phyloP scores from a whole-genome alignment of 2,329 filamentous ascomycete species.

The Lachnellula willkommii region DNA sequence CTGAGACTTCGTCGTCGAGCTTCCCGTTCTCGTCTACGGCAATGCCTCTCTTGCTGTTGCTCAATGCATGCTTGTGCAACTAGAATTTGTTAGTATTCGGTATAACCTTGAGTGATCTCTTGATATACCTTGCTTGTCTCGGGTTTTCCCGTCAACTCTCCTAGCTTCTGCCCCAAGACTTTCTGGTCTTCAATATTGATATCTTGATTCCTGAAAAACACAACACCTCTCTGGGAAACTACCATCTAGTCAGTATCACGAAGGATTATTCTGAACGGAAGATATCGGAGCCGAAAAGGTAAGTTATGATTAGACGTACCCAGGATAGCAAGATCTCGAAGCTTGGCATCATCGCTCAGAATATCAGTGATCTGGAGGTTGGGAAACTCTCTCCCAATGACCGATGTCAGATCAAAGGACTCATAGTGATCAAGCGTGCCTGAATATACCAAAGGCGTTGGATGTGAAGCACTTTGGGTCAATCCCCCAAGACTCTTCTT shows the following conservation, averaged over 20 bases:
- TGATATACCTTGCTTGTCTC: slow-evolving; percentile 10
- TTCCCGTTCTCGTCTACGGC: slow-evolving; percentile 46
- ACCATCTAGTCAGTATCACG: background rate
- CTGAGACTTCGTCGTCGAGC: slow-evolving; percentile 49
- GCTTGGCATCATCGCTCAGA: slow-evolving; percentile 29
- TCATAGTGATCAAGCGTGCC: slow-evolving; percentile 25
- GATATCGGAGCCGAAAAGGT: too few species aligned
- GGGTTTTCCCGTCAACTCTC: slow-evolving; percentile 37
- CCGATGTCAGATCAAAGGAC: slow-evolving; percentile 33
- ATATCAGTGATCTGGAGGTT: slow-evolving; percentile 35
- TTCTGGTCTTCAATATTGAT: slow-evolving; percentile 41
- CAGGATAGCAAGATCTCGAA: slow-evolving; percentile 31
- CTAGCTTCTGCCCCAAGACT: slow-evolving; percentile 41
- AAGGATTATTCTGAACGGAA: background rate
- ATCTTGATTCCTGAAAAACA: slow-evolving; percentile 46
- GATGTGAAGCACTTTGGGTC: slow-evolving; percentile 1
- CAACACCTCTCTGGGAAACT: slow-evolving; percentile 45
- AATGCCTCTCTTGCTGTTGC: slow-evolving; percentile 43
- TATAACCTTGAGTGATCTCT: slow-evolving; percentile 25
- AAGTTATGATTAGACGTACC: background rate
- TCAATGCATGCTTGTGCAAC: slow-evolving; percentile 51
- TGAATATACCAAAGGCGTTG: slow-evolving; percentile 25
- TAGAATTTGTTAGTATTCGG: slow-evolving; percentile 26
- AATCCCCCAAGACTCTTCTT: background rate
- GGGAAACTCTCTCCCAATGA: slow-evolving; percentile 39